Evolutionary conservation across 2,329 filamentous ascomycete genomes (phyloP).

Genomic region (Trichoderma brevicompactum): DNA sequence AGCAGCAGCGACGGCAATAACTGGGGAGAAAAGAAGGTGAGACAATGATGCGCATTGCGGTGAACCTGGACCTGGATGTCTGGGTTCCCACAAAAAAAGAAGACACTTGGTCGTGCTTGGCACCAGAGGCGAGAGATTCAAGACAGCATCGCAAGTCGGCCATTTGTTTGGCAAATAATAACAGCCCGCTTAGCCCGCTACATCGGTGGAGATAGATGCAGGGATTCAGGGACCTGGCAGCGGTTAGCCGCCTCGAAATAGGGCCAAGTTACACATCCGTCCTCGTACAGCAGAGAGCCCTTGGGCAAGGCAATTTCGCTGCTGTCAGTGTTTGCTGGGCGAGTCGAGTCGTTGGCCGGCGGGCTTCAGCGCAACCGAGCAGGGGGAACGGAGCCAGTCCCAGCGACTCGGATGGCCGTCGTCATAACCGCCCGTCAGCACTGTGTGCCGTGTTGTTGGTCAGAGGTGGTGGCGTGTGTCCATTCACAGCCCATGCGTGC

Average conservation of each 20-base stretch:
- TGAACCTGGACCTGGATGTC: neutral
- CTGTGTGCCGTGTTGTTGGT: neutral
- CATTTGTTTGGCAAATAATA: conserved; percentile 19
- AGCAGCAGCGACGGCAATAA: neutral
- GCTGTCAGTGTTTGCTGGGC: conserved; percentile 10
- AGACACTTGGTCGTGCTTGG: neutral
- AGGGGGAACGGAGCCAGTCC: neutral
- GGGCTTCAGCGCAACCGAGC: neutral
- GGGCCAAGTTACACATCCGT: conserved; percentile 3
- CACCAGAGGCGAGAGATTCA: neutral
- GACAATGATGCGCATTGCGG: conserved; percentile 23
- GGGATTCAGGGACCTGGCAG: conserved; percentile 28
- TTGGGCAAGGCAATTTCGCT: neutral
- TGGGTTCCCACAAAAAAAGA: neutral
- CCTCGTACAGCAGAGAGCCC: neutral
- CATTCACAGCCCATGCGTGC: conserved; percentile 23
- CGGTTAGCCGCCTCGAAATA: conserved; percentile 25
- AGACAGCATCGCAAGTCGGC: conserved; percentile 1
- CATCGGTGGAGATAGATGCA: conserved; percentile 15
- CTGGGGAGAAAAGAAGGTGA: conserved; percentile 5
- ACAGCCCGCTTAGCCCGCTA: conserved; percentile 19
- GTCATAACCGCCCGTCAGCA: conserved; percentile 7
- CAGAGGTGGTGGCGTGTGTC: conserved; percentile 8
- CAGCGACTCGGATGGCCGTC: conserved; percentile 2
- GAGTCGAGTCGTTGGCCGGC: neutral